A percentile compares a stretch with the other conserved stretches of the same genome.
Conservation (phyloP, 2,329 filamentous ascomycete species). For the Drechslerella stenobrocha region DNA sequence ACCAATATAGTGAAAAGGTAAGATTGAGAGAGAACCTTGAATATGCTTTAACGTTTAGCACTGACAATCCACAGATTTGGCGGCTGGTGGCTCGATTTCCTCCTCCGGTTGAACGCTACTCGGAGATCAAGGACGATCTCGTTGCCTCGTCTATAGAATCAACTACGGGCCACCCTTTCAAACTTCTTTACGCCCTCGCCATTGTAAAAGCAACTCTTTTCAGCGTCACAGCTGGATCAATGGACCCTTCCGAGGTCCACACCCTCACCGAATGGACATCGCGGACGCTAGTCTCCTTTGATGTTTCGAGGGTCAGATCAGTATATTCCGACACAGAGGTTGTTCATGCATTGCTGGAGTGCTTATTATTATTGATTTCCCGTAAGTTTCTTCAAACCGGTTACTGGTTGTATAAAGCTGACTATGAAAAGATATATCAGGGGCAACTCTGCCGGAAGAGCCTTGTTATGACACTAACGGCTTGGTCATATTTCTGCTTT, state of each 20-base stretch:
- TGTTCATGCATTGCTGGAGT: constrained; percentile 29
- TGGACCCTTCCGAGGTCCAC: constrained; percentile 24
- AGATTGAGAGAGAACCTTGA: background rate
- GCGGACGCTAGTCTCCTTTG: constrained; percentile 31
- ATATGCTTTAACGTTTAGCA: background rate
- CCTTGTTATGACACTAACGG: constrained; percentile 15
- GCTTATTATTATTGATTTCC: constrained; percentile 35
- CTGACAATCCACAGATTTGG: constrained; percentile 31
- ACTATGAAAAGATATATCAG: constrained; percentile 15
- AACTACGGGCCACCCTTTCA: constrained; percentile 33
- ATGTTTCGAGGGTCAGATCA: constrained; percentile 13
- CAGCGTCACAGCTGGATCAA: constrained; percentile 2
- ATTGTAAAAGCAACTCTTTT: constrained; percentile 21
- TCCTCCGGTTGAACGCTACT: constrained; percentile 28
- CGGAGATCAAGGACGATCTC: constrained; percentile 36
- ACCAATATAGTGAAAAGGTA: constrained; percentile 45
- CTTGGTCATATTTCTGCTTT: constrained; percentile 22
- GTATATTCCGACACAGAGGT: constrained; percentile 28
- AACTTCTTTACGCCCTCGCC: constrained; percentile 31
- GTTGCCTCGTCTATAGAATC: constrained; percentile 19
- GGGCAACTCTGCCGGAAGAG: background rate
- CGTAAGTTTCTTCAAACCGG: constrained; percentile 19
- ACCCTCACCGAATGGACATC: constrained; percentile 31
- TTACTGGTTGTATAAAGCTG: background rate
- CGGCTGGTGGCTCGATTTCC: constrained; percentile 33